Evolutionary conservation across 179 eudicot genomes (phyloP).

Genomic region (Carnegiea gigantea): DNA sequence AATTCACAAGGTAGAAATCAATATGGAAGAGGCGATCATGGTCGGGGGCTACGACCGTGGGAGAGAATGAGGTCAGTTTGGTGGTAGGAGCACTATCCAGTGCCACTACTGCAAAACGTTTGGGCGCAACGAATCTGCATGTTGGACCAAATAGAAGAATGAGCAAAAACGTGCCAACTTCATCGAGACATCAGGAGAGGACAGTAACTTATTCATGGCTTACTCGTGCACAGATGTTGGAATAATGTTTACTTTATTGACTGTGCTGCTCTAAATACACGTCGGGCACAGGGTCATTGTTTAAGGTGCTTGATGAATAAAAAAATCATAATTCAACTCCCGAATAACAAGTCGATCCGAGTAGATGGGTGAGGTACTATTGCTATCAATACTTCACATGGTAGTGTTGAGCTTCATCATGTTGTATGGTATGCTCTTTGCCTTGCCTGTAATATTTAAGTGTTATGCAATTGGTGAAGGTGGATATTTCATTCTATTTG

Average conservation of each 20-base stretch:
- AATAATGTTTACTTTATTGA: background rate
- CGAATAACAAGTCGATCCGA: too few relatives aligned
- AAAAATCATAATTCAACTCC: background rate
- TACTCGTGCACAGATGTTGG: background rate
- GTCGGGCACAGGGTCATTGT: background rate
- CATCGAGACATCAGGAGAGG: background rate
- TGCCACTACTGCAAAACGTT: too few relatives aligned
- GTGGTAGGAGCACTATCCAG: too few relatives aligned
- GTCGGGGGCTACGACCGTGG: background rate
- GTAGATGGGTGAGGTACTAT: too few relatives aligned
- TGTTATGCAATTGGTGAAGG: background rate
- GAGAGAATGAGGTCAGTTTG: too few relatives aligned
- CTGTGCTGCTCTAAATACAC: constrained; percentile 23
- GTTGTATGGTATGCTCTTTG: constrained; percentile 12
- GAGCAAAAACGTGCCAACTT: too few relatives aligned
- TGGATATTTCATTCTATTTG: constrained; percentile 23
- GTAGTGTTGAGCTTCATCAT: constrained; percentile 9
- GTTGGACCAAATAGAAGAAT: too few relatives aligned
- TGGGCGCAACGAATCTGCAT: too few relatives aligned
- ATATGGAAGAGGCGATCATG: background rate
- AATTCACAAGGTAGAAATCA: background rate
- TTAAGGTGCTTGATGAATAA: constrained; percentile 22
- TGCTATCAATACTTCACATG: constrained; percentile 8
- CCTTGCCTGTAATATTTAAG: constrained; percentile 17
- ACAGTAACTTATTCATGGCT: constrained; percentile 5